Percentiles rank a stretch among this genome's conserved stretches.
phyloP scores from a whole-genome alignment of 2,329 filamentous ascomycete genomes.

The Hypoxylon sp. region DNA sequence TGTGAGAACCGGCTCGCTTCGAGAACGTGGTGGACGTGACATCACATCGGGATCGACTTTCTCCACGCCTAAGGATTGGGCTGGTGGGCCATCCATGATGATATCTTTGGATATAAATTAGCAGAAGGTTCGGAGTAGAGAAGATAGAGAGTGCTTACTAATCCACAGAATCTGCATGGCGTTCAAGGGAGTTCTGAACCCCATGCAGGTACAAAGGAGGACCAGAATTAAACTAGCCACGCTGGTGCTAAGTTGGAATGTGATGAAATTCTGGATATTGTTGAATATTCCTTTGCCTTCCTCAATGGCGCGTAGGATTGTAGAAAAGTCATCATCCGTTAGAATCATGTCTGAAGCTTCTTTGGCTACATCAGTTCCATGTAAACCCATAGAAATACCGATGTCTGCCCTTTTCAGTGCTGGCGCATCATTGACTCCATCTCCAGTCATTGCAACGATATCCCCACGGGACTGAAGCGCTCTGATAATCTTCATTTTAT shows the following conservation, averaged over 20 bases:
- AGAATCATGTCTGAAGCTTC: constrained; percentile 95
- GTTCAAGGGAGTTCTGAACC: constrained; percentile 95
- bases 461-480: constrained; percentile 93
- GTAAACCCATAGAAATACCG: constrained; percentile 94
- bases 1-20: constrained; percentile 93
- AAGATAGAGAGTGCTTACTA: constrained; percentile 72
- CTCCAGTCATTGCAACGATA: constrained; percentile 98
- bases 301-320: constrained; percentile 94
- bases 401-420: constrained; percentile 98
- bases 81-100: constrained; percentile 98
- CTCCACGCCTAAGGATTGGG: constrained; percentile 96
- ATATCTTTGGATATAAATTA: constrained; percentile 76
- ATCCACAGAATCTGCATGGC: constrained; percentile 99
- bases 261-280: constrained; percentile 99
- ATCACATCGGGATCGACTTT: constrained; percentile 95
- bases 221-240: constrained; percentile 93
- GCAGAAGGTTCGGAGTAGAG: constrained; percentile 26
- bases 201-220: constrained; percentile 90
- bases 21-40: constrained; percentile 85
- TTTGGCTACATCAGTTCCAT: constrained; percentile 97
- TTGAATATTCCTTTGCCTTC: constrained; percentile 99
- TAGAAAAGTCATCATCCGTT: constrained; percentile 90
- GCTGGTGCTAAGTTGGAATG: constrained; percentile 97
- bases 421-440: constrained; percentile 97
- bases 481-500: constrained; percentile 96